Base-by-base conservation (phyloP, 257 asterid species). In the Datura wrightii region DNA sequence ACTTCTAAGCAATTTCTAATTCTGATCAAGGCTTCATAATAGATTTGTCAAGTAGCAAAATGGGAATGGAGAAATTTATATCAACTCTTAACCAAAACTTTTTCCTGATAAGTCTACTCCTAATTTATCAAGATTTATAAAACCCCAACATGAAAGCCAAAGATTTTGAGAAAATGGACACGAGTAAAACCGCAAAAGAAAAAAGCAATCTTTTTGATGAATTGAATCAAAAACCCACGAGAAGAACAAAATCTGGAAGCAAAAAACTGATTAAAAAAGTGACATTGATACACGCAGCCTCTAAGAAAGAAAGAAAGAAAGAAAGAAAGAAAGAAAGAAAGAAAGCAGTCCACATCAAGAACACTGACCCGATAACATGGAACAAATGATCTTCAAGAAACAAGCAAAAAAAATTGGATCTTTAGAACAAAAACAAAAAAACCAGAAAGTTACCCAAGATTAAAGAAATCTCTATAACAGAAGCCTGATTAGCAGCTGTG, bases 401-500 rank as follows among this genome's bases (percentile, higher is more conserved):
- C 41, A 60, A 62, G 60, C 79, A 46, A 50, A 34, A 82, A 80
- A 9, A n/a, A 65, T 24, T 36, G 79, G 85, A 65, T 82, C 85
- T 44, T 82, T 65, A 11, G 0, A 44, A 82, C 60, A 65, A 48
- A 58, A 82, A 66, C 7, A 18, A 7, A 82, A 24, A 48, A 50
- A 46, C 3, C 79, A 65, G 79, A 82, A 82, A 63, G 11, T 70
- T 48, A 67, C 74, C 84, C 84, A 82, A 46, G 58, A 82, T 52
- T 15, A 34, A 44, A 80, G 8, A 85, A 70, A 76, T 44, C 34
- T 42, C 37, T 54, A 36, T 84, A 59, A 48, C 89, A 86, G 86
- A 87, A 80, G 88, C 89, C 91, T 86, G 86, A 86, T 87, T 88
- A 92, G 95, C 94, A 91, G 95, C 96, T 87, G 90, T 81, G 91